Conservation (phyloP, 768 basidiomycete species). For the Grammothele lineata region DNA sequence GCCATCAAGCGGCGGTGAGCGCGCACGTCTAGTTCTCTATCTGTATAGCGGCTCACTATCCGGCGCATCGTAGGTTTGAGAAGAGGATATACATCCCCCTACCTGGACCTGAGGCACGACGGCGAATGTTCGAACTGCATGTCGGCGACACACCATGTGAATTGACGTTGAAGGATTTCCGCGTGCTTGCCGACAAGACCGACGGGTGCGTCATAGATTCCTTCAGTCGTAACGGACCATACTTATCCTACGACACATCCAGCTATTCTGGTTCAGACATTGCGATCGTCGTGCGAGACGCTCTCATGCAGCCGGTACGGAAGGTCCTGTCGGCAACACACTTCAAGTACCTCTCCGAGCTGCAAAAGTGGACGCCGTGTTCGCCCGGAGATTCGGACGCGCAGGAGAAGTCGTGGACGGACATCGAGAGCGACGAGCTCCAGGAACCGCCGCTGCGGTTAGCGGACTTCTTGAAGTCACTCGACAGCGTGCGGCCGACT, state of each 20-base stretch:
- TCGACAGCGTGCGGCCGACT: constrained; percentile 78
- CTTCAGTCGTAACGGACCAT: too few relatives aligned
- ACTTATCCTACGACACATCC: too few relatives aligned
- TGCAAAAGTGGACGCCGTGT: constrained; percentile 86
- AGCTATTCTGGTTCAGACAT: constrained; percentile 95
- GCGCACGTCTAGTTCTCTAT: too few relatives aligned
- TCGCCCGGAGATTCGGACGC: constrained; percentile 89
- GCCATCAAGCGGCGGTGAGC: constrained; percentile 89
- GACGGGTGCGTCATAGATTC: constrained; percentile 62
- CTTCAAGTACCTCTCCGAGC: constrained; percentile 61
- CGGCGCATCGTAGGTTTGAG: constrained; percentile 81
- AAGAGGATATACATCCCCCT: constrained; percentile 98
- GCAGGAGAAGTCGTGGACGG: constrained; percentile 85
- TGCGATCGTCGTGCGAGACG: constrained; percentile 89
- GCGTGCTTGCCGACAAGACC: constrained; percentile 75
- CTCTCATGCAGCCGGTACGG: constrained; percentile 96
- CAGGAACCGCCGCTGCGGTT: constrained; percentile 81
- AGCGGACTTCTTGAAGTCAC: constrained; percentile 76
- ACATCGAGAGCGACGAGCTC: constrained; percentile 82
- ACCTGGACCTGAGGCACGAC: constrained; percentile 87
- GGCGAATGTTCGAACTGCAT: constrained; percentile 96
- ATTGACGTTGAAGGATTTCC: constrained; percentile 74
- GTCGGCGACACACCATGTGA: constrained; percentile 90
- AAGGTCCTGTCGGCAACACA: constrained; percentile 96
- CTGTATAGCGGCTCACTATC: too few relatives aligned